Conservation (phyloP, 2,329 filamentous ascomycete species). For the Fusarium subglutinans region DNA sequence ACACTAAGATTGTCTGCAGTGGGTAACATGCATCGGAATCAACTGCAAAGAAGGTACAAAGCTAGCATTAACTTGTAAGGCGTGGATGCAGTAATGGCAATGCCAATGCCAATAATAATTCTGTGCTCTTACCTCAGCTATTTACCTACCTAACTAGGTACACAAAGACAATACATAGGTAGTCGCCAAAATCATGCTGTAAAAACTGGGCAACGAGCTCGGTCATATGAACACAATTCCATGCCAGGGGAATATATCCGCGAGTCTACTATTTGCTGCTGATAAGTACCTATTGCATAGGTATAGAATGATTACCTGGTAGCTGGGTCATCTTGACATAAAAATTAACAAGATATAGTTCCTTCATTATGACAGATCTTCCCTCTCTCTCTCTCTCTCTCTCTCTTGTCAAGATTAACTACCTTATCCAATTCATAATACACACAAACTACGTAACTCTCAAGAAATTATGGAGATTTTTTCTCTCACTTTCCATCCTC, state of each 20-base stretch:
- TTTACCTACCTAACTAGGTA: background rate
- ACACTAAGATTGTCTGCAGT: conserved; percentile 13
- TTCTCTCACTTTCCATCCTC: conserved; percentile 24
- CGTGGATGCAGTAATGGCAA: conserved; percentile 28
- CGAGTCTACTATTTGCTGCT: background rate
- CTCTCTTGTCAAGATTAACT: background rate
- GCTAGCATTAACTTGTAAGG: background rate
- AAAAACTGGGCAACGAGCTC: conserved; percentile 19
- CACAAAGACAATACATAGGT: background rate
- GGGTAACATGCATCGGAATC: conserved; percentile 25
- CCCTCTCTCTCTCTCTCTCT: background rate
- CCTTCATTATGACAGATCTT: background rate
- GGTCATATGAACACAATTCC: conserved; percentile 35
- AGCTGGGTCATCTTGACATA: background rate
- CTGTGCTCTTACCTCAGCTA: background rate
- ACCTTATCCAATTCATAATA: background rate
- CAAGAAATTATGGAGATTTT: background rate
- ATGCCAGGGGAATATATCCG: conserved; percentile 23
- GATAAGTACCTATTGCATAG: background rate
- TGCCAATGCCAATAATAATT: background rate
- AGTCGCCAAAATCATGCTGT: background rate
- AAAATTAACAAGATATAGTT: background rate
- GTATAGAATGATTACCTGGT: background rate
- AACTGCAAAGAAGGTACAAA: background rate
- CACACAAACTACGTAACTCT: background rate